Conservation (phyloP, 805 yeast genomes). For the Candida sonorensis region DNA sequence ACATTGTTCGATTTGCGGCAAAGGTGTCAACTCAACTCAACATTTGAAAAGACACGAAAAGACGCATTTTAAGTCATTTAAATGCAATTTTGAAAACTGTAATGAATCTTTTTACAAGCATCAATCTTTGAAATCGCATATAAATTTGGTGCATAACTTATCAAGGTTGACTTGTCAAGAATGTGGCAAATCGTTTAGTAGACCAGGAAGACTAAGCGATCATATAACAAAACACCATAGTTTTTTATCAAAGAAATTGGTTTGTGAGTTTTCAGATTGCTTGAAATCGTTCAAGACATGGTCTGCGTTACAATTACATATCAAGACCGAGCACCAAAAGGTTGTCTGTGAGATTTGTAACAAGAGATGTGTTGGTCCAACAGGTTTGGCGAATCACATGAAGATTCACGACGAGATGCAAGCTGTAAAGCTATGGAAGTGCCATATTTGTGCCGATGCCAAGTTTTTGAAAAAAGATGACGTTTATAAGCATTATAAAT, state of each 20-base stretch:
- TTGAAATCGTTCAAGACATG: conserved; percentile 55
- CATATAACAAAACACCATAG: conserved; percentile 65
- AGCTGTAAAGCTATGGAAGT: conserved; percentile 58
- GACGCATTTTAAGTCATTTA: conserved; percentile 66
- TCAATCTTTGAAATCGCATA: conserved; percentile 70
- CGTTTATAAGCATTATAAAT: conserved; percentile 48
- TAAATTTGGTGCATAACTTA: conserved; percentile 51
- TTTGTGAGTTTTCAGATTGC: conserved; percentile 61
- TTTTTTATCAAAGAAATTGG: conserved; percentile 39
- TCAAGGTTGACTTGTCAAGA: conserved; percentile 46
- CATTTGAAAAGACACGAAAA: conserved; percentile 78
- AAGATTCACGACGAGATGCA: conserved; percentile 51
- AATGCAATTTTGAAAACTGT: conserved; percentile 60
- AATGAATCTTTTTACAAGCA: conserved; percentile 63
- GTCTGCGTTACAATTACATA: conserved; percentile 67
- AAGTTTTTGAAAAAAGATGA: conserved; percentile 52
- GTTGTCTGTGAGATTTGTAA: conserved; percentile 58
- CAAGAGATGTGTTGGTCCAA: conserved; percentile 64
- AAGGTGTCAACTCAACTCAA: conserved; percentile 75
- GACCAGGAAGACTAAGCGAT: conserved; percentile 57
- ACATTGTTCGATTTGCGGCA: conserved; percentile 67
- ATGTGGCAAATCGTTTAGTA: conserved; percentile 59
- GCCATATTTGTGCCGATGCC: conserved; percentile 44
- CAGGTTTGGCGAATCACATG: conserved; percentile 71
- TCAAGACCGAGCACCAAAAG: conserved; percentile 67